Evolutionary conservation across 352 stramenopile species (phyloP).

Genomic region (Phytophthora pinifolia): DNA sequence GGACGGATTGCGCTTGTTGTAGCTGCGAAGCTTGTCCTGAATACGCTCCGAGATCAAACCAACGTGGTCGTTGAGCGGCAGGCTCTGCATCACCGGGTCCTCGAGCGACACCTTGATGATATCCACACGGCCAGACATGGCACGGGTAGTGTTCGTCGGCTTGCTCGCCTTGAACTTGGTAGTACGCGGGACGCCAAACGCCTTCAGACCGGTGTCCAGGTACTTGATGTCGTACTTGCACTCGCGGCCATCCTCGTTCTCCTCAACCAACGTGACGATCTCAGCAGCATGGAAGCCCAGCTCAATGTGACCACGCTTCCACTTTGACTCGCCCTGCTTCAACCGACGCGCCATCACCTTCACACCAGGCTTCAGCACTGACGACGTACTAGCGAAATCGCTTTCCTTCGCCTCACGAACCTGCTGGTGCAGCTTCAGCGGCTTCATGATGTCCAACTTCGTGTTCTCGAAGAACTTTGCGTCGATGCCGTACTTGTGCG

Average conservation of each 20-base stretch:
- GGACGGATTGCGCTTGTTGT: constrained; percentile 79
- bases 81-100: constrained; percentile 88
- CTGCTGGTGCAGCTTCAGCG: constrained; percentile 74
- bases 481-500: constrained; percentile 92
- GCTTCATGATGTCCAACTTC: constrained; percentile 90
- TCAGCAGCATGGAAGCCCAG: constrained; percentile 68
- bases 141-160: constrained; percentile 59
- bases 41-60: constrained; percentile 88
- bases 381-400: constrained; percentile 37
- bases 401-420: constrained; percentile 54
- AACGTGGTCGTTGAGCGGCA: constrained; percentile 84
- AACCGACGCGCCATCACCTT: constrained; percentile 70
- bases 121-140: constrained; percentile 81
- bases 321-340: constrained; percentile 80
- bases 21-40: constrained; percentile 73
- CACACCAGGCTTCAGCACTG: constrained; percentile 53
- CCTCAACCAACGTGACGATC: constrained; percentile 61
- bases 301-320: constrained; percentile 86
- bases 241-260: constrained; percentile 65
- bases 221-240: constrained; percentile 89
- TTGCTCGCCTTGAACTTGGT: constrained; percentile 77
- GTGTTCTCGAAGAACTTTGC: constrained; percentile 88
- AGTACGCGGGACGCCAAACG: constrained; percentile 74
- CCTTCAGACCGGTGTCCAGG: constrained; percentile 79
- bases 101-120: constrained; percentile 71